Evolutionary conservation across 768 basidiomycete species (phyloP).

Genomic region (Hygrophorus russula): DNA sequence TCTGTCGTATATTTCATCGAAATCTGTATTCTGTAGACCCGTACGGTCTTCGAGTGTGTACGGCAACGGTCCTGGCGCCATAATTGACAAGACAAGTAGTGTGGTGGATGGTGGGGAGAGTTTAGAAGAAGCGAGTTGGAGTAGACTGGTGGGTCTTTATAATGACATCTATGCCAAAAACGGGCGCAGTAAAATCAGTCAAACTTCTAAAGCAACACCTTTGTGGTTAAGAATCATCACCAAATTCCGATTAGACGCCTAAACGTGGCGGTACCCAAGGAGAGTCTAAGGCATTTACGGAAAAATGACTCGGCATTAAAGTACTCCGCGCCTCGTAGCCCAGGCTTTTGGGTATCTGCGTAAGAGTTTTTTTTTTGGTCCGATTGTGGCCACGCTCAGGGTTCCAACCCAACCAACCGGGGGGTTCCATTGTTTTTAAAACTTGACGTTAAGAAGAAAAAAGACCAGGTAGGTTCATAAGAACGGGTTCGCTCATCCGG

Average conservation of each 20-base stretch:
- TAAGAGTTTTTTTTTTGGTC: too few species aligned
- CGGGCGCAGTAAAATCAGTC: not conserved
- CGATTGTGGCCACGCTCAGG: not conserved
- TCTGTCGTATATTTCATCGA: slow-evolving; percentile 71
- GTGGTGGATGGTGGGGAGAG: not conserved
- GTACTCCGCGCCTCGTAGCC: not conserved
- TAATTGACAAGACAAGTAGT: not conserved
- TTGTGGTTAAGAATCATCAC: not conserved
- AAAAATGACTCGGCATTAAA: too few species aligned
- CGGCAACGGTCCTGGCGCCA: not conserved
- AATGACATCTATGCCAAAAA: not conserved
- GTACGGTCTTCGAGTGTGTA: slow-evolving; percentile 63
- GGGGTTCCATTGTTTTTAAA: not conserved
- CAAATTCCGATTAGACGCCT: not conserved
- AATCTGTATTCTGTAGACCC: slow-evolving; percentile 48
- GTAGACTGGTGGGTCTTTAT: not conserved
- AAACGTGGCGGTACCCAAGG: not conserved
- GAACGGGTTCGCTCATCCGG: too few species aligned
- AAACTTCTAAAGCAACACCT: not conserved
- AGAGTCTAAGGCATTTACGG: not conserved
- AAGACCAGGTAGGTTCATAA: too few species aligned
- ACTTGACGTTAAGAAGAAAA: not conserved
- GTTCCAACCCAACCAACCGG: not conserved
- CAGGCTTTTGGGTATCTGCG: not conserved
- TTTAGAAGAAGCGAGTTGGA: not conserved